Base-by-base conservation (phyloP, 2,329 filamentous ascomycete genomes). In the Akanthomyces muscarius region DNA sequence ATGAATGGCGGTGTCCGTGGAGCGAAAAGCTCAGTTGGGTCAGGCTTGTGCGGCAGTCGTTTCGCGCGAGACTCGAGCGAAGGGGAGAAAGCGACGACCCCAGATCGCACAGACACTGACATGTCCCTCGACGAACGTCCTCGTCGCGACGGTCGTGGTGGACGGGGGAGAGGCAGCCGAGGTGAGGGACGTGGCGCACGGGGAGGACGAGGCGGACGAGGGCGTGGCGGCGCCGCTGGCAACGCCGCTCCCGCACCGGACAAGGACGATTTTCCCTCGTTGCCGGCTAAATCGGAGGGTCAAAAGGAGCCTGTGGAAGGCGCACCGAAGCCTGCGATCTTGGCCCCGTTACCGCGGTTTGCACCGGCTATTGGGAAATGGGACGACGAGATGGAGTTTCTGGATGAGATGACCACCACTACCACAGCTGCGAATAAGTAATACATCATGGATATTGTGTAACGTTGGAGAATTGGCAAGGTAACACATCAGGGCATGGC, bases 321-420 rank as follows among this genome's bases (percentile, higher is more conserved):
- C 65, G 18, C 69, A 21, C 66, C 71, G 45, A 71, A 77, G 62
- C 68, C 71, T 4, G 74, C 73, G 1, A 71, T 76, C 1, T 67
- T 69, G 2, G 68, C 69, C 28, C 68, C 68, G 13, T 66, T 67
- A 7, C 68, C 69, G 11, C 66, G 75, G 1, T 76, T 77, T 6
- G 73, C 77, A 8, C 74, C 74, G 0, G 68, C 78, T 21, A 78
- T 79, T 10, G 78, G 74, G 13, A 76, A 81, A 61, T 86, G 84
- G 84, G 84, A 82, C 57, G 84, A 86, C 42, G 84, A 86, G 72
- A 82, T 86, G 77, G 81, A 81, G 55, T 80, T 76, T 5, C 72
- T 81, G 14, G 81, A 84, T 30, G 78, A 74, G 38, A 62, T 65
- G n/a, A 72, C 70, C 51, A 67, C 71, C 51, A 67, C 71, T 25